Percentiles rank a stretch among this genome's conserved stretches.
Evolutionary conservation across 2,329 filamentous ascomycete genomes (phyloP).

Genomic region (Penicillium brasilianum): DNA sequence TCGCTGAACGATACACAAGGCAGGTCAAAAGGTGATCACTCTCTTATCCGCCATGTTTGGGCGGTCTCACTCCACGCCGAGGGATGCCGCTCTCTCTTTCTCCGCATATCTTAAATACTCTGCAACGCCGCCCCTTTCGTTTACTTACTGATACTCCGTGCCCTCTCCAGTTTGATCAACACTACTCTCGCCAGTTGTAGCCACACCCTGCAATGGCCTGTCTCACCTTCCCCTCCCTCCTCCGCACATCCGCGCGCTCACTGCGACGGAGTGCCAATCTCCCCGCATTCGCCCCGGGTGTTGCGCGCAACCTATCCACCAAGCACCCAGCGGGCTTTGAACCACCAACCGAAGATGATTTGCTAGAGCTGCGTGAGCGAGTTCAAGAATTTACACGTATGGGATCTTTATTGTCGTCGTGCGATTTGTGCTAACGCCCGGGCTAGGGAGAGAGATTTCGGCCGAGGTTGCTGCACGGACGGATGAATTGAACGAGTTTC

Average conservation of each 20-base stretch:
- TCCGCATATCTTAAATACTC: conserved; percentile 17
- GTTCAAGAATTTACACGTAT: conserved; percentile 82
- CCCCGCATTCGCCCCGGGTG: conserved; percentile 36
- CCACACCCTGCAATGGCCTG: conserved; percentile 38
- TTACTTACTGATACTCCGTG: neutral
- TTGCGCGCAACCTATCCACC: conserved; percentile 60
- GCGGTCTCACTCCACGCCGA: conserved; percentile 27
- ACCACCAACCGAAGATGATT: conserved; percentile 71
- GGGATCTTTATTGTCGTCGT: neutral
- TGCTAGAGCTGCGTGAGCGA: conserved; percentile 78
- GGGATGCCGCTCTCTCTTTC: conserved; percentile 25
- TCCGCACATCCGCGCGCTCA: conserved; percentile 41
- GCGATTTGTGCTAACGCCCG: conserved; percentile 6
- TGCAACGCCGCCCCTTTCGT: neutral
- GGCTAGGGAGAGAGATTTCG: conserved; percentile 75
- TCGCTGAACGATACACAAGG: neutral
- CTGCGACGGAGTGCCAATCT: conserved; percentile 34
- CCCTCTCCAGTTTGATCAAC: neutral
- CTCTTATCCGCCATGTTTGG: neutral
- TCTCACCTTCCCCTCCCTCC: conserved; percentile 38
- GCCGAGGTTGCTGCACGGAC: conserved; percentile 80
- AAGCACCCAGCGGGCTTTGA: conserved; percentile 70
- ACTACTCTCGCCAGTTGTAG: neutral
- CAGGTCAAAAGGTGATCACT: too few relatives aligned
- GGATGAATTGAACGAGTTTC: conserved; percentile 88